A percentile compares a stretch with the other conserved stretches of the same genome.
phyloP scores from a whole-genome alignment of 805 yeast species.

The Lipomyces mesembrius region DNA sequence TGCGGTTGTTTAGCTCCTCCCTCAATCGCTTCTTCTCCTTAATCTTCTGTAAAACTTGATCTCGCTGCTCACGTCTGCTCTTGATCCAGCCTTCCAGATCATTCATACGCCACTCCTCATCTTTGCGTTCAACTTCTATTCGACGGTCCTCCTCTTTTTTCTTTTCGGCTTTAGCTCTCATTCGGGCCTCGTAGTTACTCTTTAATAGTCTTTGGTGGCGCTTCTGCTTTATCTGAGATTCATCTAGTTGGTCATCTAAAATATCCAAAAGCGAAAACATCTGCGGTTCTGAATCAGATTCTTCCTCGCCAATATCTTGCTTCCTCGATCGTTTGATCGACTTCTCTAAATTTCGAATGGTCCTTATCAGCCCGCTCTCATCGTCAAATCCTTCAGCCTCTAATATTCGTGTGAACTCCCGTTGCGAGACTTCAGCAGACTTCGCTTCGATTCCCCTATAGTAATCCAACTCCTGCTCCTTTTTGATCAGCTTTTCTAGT shows the following conservation, averaged over 20 bases:
- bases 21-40: slow-evolving; percentile 72
- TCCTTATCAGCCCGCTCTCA: slow-evolving; percentile 70
- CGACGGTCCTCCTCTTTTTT: slow-evolving; percentile 62
- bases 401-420: slow-evolving; percentile 59
- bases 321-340: slow-evolving; percentile 69
- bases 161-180: slow-evolving; percentile 79
- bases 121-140: slow-evolving; percentile 66
- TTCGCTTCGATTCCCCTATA: slow-evolving; percentile 56
- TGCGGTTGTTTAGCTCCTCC: slow-evolving; percentile 82
- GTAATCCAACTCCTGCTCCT: slow-evolving; percentile 78
- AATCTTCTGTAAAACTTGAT: slow-evolving; percentile 60
- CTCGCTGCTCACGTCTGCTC: slow-evolving; percentile 65
- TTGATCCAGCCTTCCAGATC: slow-evolving; percentile 82
- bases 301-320: slow-evolving; percentile 66
- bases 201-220: slow-evolving; percentile 80
- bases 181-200: slow-evolving; percentile 87
- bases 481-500: slow-evolving; percentile 75
- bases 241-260: slow-evolving; percentile 81
- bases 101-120: slow-evolving; percentile 73
- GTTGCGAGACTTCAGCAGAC: slow-evolving; percentile 52
- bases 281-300: slow-evolving; percentile 56
- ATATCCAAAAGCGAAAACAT: slow-evolving; percentile 74
- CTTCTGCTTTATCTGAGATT: slow-evolving; percentile 84
- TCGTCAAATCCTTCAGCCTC: slow-evolving; percentile 76
- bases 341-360: slow-evolving; percentile 65